Percentiles rank a stretch among this genome's conserved stretches.
Conservation (phyloP, 306 rosid species). For the Ammopiptanthus mongolicus region DNA sequence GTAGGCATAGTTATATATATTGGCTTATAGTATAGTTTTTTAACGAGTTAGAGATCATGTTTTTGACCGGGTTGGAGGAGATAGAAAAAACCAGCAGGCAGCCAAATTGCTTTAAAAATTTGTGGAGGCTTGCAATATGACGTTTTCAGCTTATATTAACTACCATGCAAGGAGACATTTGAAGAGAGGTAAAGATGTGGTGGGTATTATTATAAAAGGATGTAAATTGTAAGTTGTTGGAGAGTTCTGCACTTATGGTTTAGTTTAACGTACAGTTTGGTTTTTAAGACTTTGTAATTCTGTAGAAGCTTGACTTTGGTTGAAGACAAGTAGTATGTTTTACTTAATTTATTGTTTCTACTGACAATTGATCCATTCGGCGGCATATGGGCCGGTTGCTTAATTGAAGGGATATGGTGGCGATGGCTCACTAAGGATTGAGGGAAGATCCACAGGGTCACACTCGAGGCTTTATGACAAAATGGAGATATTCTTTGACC, state of each 20-base stretch:
- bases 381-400: not conserved
- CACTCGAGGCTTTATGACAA: not conserved
- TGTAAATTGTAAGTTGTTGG: not conserved
- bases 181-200: not conserved
- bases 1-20: not conserved
- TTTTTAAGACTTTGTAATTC: not conserved
- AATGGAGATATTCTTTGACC: not conserved
- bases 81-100: not conserved
- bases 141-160: not conserved
- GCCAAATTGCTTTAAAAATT: conserved; percentile 15
- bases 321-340: not conserved
- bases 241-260: not conserved
- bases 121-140: not conserved
- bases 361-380: not conserved
- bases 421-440: not conserved
- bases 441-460: not conserved
- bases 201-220: not conserved
- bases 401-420: not conserved
- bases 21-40: not conserved
- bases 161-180: not conserved
- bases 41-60: not conserved
- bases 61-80: not conserved
- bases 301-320: not conserved
- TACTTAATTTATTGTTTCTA: not conserved
- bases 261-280: not conserved